Conservation (phyloP, 2,329 filamentous ascomycete genomes). For the Byssothecium circinans region DNA sequence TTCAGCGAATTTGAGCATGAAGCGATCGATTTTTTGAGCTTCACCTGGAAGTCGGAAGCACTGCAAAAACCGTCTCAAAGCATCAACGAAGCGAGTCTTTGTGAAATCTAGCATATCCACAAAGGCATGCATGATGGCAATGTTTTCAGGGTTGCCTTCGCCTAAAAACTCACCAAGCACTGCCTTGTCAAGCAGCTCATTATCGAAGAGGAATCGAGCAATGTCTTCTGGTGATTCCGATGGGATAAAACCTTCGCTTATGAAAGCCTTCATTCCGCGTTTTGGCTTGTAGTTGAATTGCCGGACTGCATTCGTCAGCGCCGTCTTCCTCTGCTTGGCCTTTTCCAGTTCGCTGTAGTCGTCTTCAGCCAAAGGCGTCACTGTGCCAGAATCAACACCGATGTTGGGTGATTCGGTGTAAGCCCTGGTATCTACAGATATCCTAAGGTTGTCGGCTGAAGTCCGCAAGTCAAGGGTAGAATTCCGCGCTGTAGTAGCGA, state of each 20-base stretch:
- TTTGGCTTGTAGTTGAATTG: slow-evolving; percentile 99
- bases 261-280: slow-evolving; percentile 79
- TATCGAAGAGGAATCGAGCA: slow-evolving; percentile 76
- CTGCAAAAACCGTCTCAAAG: slow-evolving; percentile 87
- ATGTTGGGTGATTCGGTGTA: slow-evolving; percentile 62
- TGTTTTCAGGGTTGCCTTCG: slow-evolving; percentile 89
- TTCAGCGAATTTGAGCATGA: slow-evolving; percentile 99
- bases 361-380: slow-evolving; percentile 65
- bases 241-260: slow-evolving; percentile 84
- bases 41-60: slow-evolving; percentile 94
- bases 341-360: slow-evolving; percentile 94
- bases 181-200: slow-evolving; percentile 85
- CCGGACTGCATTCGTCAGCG: slow-evolving; percentile 81
- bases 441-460: slow-evolving; percentile 63
- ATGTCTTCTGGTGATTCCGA: slow-evolving; percentile 80
- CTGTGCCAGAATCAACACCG: slow-evolving; percentile 53
- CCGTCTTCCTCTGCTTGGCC: slow-evolving; percentile 91
- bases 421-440: slow-evolving; percentile 73
- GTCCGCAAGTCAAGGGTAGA: slow-evolving; percentile 48
- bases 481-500: slow-evolving; percentile 52
- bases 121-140: slow-evolving; percentile 98
- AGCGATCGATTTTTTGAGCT: slow-evolving; percentile 97
- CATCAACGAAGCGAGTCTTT: slow-evolving; percentile 89
- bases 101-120: slow-evolving; percentile 94
- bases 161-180: slow-evolving; percentile 93